A percentile compares a stretch with the other conserved stretches of the same genome.
Evolutionary conservation across 2,329 filamentous ascomycete genomes (phyloP).

Genomic region (Fusarium cicatricum): DNA sequence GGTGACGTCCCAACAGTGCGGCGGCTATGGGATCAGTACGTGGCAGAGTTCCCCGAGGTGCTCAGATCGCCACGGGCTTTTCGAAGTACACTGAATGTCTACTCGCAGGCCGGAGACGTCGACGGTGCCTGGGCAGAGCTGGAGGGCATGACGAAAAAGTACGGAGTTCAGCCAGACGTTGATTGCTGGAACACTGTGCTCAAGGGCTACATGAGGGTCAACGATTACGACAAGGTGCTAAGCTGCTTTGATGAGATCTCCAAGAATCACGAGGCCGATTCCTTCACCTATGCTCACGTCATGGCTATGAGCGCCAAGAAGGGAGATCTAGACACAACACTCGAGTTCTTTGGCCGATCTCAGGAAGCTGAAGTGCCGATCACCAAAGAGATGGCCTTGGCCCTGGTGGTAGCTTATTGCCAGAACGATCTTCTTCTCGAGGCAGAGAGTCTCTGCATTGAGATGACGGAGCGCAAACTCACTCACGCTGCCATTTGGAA

Average conservation of each 20-base stretch:
- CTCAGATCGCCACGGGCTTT: slow-evolving; percentile 51
- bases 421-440: slow-evolving; percentile 48
- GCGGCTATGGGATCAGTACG: slow-evolving; percentile 56
- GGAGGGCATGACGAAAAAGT: slow-evolving; percentile 63
- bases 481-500: slow-evolving; percentile 78
- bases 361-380: slow-evolving; percentile 60
- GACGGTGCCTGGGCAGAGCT: slow-evolving; percentile 68
- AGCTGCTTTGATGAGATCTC: slow-evolving; percentile 69
- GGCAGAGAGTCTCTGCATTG: slow-evolving; percentile 52
- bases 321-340: slow-evolving; percentile 76
- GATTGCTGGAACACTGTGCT: slow-evolving; percentile 81
- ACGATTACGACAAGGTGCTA: slow-evolving; percentile 73
- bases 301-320: slow-evolving; percentile 75
- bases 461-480: slow-evolving; percentile 61
- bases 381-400: slow-evolving; percentile 66
- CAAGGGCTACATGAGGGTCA: slow-evolving; percentile 71
- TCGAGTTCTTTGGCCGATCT: slow-evolving; percentile 71
- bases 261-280: slow-evolving; percentile 61
- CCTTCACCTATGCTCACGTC: slow-evolving; percentile 73
- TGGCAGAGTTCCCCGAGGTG: slow-evolving; percentile 47
- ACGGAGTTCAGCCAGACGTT: slow-evolving; percentile 63
- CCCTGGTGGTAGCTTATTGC: slow-evolving; percentile 74
- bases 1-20: slow-evolving; percentile 58
- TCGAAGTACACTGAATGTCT: slow-evolving; percentile 72
- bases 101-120: slow-evolving; percentile 74